Evolutionary conservation across 2,329 filamentous ascomycete species (phyloP), one percentile per base, ranked within the genome.

Genomic region (Ciborinia camelliae): DNA sequence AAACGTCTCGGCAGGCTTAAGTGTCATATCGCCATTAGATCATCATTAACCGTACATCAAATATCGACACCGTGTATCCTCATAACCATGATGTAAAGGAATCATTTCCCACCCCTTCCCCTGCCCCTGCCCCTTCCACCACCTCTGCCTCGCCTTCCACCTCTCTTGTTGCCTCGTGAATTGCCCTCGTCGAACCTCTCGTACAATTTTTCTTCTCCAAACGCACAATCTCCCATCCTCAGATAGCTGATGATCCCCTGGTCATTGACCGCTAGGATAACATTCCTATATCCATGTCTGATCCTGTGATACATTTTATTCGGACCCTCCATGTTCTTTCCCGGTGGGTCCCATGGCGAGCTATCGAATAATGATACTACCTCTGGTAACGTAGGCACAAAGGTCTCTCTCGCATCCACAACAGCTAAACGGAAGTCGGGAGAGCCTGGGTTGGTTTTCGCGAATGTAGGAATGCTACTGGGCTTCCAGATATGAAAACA

Each of bases 171-270:
- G 10, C 77, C 76, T 23, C 52, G 41, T 52, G 75, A 79, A 69
- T 74, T 81, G 68, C 75, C 75, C 52, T 67, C 69, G 74, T 81
- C 79, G 69, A 83, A 82, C 60, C 85, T 78, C 73, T 88, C 85
- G 72, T 86, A 92, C 45, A 97, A 73, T 75, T 79, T 86, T 76
- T 96, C 92, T 68, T 86, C 84, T 0, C 82, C 88, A 77, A 97
- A 97, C 0, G 88, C 88, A 14, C 87, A 87, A 79, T 98, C 92
- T 1, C 85, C 86, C 65, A 97, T 82, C 30, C 90, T 81, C 72
- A 97, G 81, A 75, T 94, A 98, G 75, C 94, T 98, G 53, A 93
- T 89, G 28, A 98, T 83, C 0, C 95, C 95, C 68, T 92, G 85
- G 75, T 98, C 95, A 41, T 97, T 92, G 2, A 98, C 85, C 0